Evolutionary conservation across 139 green algal species (phyloP), one percentile per base, ranked within the genome.

Genomic region (Tetratostichococcus sp.): DNA sequence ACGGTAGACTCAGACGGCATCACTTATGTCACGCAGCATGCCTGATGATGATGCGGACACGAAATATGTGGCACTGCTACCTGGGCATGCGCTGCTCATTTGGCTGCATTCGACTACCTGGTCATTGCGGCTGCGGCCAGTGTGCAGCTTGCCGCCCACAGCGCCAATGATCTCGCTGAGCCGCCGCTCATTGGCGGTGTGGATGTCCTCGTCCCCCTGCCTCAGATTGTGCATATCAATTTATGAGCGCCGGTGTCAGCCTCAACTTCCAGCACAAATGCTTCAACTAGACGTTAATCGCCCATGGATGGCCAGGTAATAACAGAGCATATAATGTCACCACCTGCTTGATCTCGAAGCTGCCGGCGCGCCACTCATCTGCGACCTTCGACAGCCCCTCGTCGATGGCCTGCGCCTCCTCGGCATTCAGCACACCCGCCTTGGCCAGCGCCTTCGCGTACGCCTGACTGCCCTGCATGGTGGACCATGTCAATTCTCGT

Each of bases 91-190:
- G 39, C 39, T 50, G 39, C 6, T 50, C 8, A 50, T 50, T 50
- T n/a, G n/a, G n/a, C n/a, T n/a, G n/a, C n/a, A n/a, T n/a, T n/a
- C n/a, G n/a, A n/a, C n/a, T 62, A 94, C 92, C 86, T 99, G 95
- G 79, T 99, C 96, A 80, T 99, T 99, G 34, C 96, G 85, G 58
- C 80, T 93, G 35, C 96, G 84, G 6, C 94, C 96, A 1, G 96
- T 99, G 85, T 99, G 96, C 77, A 99, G 93, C 89, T 99, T 99
- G 69, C 94, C 94, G 34, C 91, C 94, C 23, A 96, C 87, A 34
- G 88, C 2, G 3, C 94, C 94, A 23, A 98, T 80, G 19, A 98
- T 66, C 87, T 98, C 94, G 50, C 82, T 93, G 4, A 98, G 85
- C 25, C 94, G 81, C 21, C 94, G 85, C 86, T 98, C 94, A 79